phyloP scores from a whole-genome alignment of 163 green algal species.

The Scenedesmus sp. region DNA sequence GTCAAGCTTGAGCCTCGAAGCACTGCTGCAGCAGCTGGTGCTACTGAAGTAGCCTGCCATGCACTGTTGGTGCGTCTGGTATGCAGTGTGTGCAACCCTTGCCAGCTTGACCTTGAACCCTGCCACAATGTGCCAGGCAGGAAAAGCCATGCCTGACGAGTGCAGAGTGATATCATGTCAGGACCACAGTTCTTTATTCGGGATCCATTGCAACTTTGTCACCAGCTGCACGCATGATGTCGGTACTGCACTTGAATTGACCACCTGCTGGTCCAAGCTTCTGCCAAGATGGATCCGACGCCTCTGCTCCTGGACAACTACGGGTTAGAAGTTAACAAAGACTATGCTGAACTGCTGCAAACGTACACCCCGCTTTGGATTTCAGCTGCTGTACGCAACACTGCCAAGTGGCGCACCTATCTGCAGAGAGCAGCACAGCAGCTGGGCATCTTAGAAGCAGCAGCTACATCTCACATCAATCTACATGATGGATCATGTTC shows the following conservation, averaged over 20 bases:
- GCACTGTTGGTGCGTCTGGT: no score
- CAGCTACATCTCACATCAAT: background rate
- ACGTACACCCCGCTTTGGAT: slow-evolving; percentile 33
- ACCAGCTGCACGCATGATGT: background rate
- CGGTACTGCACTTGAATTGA: background rate
- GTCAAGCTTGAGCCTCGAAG: no score
- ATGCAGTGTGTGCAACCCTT: no score
- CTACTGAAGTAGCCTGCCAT: no score
- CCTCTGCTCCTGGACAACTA: background rate
- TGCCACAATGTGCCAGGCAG: no score
- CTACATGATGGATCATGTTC: background rate
- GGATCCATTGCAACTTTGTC: background rate
- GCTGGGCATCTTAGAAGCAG: background rate
- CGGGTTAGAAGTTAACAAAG: background rate
- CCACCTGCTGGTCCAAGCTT: background rate
- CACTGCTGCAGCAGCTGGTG: no score
- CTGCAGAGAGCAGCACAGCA: slow-evolving; percentile 26
- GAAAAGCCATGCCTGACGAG: no score
- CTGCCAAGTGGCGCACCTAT: background rate
- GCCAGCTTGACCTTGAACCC: no score
- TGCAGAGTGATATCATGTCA: no score
- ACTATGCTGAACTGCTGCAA: slow-evolving; percentile 29
- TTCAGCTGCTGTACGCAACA: background rate
- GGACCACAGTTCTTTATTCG: background rate
- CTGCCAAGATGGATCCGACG: background rate